A percentile compares a stretch with the other conserved stretches of the same genome.
Evolutionary conservation across 2,329 filamentous ascomycete species (phyloP).

Genomic region (Talaromyces islandicus): DNA sequence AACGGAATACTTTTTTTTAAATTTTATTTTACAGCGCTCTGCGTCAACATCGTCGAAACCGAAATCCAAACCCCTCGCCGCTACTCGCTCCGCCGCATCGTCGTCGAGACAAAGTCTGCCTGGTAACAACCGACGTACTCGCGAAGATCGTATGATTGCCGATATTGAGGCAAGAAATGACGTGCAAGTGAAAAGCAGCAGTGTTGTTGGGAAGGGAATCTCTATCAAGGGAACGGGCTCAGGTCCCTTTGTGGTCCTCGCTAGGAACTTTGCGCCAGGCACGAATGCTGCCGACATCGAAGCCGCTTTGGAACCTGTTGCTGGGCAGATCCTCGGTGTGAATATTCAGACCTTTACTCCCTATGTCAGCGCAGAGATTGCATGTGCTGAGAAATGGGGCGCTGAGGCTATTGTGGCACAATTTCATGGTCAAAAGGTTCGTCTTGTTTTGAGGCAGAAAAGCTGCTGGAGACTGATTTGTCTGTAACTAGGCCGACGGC

Average conservation of each 20-base stretch:
- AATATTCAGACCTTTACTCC: conserved; percentile 48
- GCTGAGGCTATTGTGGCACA: conserved; percentile 56
- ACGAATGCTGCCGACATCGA: conserved; percentile 62
- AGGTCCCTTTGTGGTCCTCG: conserved; percentile 53
- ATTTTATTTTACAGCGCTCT: conserved; percentile 27
- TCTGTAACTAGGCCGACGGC: conserved; percentile 49
- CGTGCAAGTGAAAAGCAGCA: conserved; percentile 24
- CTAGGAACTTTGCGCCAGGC: conserved; percentile 60
- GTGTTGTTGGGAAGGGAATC: conserved; percentile 32
- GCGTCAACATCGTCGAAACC: conserved; percentile 34
- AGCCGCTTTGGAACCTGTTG: conserved; percentile 50
- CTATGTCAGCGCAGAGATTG: conserved; percentile 56
- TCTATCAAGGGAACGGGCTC: conserved; percentile 49
- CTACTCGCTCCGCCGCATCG: conserved; percentile 13
- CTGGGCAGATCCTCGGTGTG: conserved; percentile 50
- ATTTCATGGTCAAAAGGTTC: conserved; percentile 58
- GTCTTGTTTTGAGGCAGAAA: conserved; percentile 5
- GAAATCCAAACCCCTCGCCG: conserved; percentile 31
- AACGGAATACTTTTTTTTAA: no score
- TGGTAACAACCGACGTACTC: conserved; percentile 26
- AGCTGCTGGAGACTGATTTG: background rate
- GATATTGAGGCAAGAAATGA: conserved; percentile 23
- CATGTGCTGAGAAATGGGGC: conserved; percentile 48
- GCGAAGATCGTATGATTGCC: conserved; percentile 27
- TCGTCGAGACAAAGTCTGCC: conserved; percentile 2